Evolutionary conservation across 73 alveolate genomes (phyloP).

Genomic region (Paramecium biaurelia): DNA sequence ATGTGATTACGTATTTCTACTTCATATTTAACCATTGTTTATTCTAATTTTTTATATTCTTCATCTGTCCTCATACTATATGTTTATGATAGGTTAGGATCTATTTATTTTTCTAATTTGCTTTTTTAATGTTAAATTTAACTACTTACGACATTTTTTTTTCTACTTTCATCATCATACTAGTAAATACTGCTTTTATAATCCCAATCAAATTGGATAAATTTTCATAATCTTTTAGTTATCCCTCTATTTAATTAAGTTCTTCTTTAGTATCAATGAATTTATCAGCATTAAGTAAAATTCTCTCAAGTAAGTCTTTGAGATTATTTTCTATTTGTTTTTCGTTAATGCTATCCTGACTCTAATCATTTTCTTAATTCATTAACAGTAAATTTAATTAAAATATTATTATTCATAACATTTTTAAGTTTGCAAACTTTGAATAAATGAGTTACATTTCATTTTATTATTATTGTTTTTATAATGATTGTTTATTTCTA

Average conservation of each 20-base stretch:
- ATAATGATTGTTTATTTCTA: not conserved
- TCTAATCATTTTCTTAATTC: not conserved
- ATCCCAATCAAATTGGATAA: conserved; percentile 8
- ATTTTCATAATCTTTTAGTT: conserved; percentile 29
- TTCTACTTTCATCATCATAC: conserved; percentile 9
- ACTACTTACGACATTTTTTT: not conserved
- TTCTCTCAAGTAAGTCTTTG: conserved; percentile 5
- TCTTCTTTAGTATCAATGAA: conserved; percentile 27
- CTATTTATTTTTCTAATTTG: not conserved
- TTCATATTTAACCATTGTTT: not conserved
- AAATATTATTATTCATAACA: not conserved
- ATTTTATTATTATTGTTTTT: not conserved
- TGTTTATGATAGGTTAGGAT: not conserved
- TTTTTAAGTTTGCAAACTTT: not conserved
- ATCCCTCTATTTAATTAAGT: not conserved
- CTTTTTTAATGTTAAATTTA: not conserved
- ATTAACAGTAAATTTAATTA: not conserved
- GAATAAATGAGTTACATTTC: not conserved
- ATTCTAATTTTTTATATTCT: conserved; percentile 46
- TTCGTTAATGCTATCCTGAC: not conserved
- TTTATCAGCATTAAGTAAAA: not conserved
- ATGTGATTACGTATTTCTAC: conserved; percentile 28
- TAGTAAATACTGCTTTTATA: conserved; percentile 14
- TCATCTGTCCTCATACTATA: not conserved
- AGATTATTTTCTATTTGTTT: not conserved